Evolutionary conservation across 495 filamentous ascomycete genomes (phyloP), one percentile per base, ranked within the genome.

Genomic region (Penicillium nucicola): DNA sequence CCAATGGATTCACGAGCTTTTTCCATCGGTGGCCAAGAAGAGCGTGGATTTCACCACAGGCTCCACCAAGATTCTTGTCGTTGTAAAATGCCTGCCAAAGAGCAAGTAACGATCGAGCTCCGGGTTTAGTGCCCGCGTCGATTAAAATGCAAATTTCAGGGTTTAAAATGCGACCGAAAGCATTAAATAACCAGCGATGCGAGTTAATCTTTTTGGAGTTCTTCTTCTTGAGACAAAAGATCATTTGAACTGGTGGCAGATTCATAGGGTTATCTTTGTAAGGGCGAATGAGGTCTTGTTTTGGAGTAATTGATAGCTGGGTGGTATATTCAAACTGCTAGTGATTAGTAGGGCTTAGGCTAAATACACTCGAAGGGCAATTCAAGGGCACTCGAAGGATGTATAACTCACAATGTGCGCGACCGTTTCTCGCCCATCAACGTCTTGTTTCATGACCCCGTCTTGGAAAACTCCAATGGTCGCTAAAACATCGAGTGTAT

Each of bases 151-250:
- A 95, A 40, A 97, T 83, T 68, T 97, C 93, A 13, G 92, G 92
- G 66, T 97, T 96, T 48, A 97, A 68, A 59, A 97, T 93, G 53
- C 92, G 87, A 46, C 92, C 92, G 68, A 97, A 96, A 8, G 87
- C 93, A 58, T 95, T 96, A 75, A 97, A 97, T 10, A 97, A 80
- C 92, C 92, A 97, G 69, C 92, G 78, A 65, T 97, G 92, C 32
- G 93, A 97, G 75, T 98, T 98, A 78, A 98, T 98, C 79, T 98
- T 98, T 77, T 97, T 96, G 75, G 80, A 90, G 77, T 97, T 97
- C 75, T 92, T 89, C 69, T 95, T 89, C 72, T 97, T 97, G 58
- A 97, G 70, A 64, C 92, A 97, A 74, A 97, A 96, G 66, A 97
- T 92, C 82, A 96, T 90, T 77, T 97, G 92, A 28, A 95, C 90